phyloP scores from a whole-genome alignment of 2,329 filamentous ascomycete species.

The Metarhizium humberi region DNA sequence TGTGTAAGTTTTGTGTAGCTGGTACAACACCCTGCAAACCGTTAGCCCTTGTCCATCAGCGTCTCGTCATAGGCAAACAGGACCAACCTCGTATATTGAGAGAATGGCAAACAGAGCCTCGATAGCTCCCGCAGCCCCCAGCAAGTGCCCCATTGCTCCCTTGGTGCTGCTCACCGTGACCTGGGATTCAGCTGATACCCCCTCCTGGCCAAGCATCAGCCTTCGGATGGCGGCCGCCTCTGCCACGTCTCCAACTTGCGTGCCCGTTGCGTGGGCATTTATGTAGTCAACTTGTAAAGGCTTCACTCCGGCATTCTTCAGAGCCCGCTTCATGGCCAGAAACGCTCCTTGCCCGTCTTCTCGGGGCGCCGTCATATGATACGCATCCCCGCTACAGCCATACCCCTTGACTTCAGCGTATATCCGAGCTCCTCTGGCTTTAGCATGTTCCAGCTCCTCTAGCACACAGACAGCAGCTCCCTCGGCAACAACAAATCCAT shows the following conservation, averaged over 20 bases:
- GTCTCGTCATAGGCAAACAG: conserved; percentile 9
- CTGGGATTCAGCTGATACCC: conserved; percentile 47
- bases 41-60: background rate
- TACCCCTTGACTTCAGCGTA: conserved; percentile 89
- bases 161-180: conserved; percentile 91
- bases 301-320: conserved; percentile 60
- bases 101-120: conserved; percentile 82
- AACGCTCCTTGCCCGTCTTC: conserved; percentile 75
- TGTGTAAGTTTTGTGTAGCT: conserved; percentile 74
- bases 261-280: conserved; percentile 92
- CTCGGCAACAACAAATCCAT: conserved; percentile 88
- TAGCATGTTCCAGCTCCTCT: conserved; percentile 86
- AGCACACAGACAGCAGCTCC: conserved; percentile 81
- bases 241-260: conserved; percentile 73
- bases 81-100: conserved; percentile 63
- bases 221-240: conserved; percentile 76
- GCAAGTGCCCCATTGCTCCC: conserved; percentile 80
- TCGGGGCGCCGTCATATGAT: conserved; percentile 87
- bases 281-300: conserved; percentile 77
- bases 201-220: conserved; percentile 66
- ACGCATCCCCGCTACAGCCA: conserved; percentile 79
- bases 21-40: conserved; percentile 60
- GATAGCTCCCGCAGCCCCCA: conserved; percentile 84
- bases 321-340: conserved; percentile 74
- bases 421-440: conserved; percentile 64